These are phyloP conservation scores for Hordeum marinum DNA, from an alignment of 176 grass and related monocot genomes.

Conservation along the genomic window DNA sequence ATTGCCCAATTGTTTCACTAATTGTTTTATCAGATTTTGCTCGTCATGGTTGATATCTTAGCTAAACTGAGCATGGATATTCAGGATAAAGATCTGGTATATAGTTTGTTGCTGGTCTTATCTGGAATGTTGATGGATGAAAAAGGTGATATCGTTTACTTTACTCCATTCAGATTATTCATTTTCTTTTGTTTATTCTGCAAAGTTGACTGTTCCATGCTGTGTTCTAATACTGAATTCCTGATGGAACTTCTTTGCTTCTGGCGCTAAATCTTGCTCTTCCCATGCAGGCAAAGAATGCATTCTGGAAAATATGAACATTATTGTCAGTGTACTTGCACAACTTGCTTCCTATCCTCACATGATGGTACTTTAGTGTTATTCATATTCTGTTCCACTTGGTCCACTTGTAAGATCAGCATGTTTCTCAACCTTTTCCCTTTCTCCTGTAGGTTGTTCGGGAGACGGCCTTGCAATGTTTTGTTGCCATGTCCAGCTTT, in stretches of 20 bases:
- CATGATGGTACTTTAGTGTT: constrained; percentile 61
- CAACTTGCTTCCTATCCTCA: constrained; percentile 73
- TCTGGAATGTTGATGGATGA: constrained; percentile 94
- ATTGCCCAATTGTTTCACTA: neutral
- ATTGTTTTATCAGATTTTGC: constrained; percentile 54
- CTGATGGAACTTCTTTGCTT: constrained; percentile 9
- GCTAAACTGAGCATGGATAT: constrained; percentile 47
- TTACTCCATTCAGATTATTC: neutral
- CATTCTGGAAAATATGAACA: constrained; percentile 76
- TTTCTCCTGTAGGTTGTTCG: constrained; percentile 70
- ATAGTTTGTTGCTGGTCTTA: constrained; percentile 74
- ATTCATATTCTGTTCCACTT: constrained; percentile 17
- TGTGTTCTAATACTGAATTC: neutral
- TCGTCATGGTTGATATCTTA: constrained; percentile 65
- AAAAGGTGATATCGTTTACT: constrained; percentile 58
- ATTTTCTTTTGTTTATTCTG: constrained; percentile 25
- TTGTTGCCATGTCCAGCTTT: constrained; percentile 74
- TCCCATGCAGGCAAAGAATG: constrained; percentile 61
- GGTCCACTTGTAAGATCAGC: constrained; percentile 19
- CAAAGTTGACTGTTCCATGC: neutral
- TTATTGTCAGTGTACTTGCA: constrained; percentile 46
- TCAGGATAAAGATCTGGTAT: constrained; percentile 71
- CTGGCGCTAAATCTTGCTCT: neutral
- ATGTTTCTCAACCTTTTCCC: constrained; percentile 15
- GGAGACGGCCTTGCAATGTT: constrained; percentile 87